These are phyloP conservation scores for Suhomyces bolitotheri DNA, from an alignment of 1,139 yeast genomes.

Conservation along the genomic window DNA sequence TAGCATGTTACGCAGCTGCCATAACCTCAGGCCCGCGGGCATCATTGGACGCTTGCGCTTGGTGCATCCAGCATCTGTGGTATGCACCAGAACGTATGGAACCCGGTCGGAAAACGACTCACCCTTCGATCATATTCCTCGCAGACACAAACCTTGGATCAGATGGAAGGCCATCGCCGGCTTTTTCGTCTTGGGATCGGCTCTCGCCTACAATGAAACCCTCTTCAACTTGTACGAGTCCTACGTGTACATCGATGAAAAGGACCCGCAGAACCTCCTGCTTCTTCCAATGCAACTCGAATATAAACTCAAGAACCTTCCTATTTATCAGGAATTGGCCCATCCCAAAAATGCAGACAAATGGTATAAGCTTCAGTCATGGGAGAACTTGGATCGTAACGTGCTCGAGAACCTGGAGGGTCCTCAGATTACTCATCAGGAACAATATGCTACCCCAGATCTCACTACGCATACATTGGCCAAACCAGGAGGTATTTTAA, in stretches of 20 bases:
- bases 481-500: slow-evolving; percentile 75
- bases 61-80: neutral
- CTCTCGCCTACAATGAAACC: slow-evolving; percentile 37
- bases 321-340: slow-evolving; percentile 50
- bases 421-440: slow-evolving; percentile 23
- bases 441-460: slow-evolving; percentile 33
- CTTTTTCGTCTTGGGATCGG: slow-evolving; percentile 32
- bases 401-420: slow-evolving; percentile 25
- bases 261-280: slow-evolving; percentile 18
- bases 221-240: slow-evolving; percentile 36
- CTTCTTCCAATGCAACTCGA: slow-evolving; percentile 36
- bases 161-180: slow-evolving; percentile 34
- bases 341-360: slow-evolving; percentile 40
- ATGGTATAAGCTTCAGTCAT: slow-evolving; percentile 52
- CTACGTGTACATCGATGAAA: slow-evolving; percentile 29
- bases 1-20: too few relatives aligned
- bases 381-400: slow-evolving; percentile 59
- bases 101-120: slow-evolving; percentile 37
- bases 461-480: slow-evolving; percentile 38
- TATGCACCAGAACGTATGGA: slow-evolving; percentile 10
- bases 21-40: neutral
- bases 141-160: slow-evolving; percentile 28
- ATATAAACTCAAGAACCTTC: slow-evolving; percentile 49
- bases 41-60: neutral
- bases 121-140: slow-evolving; percentile 37